These are phyloP conservation scores for Aureobasidium sp. DNA, from an alignment of 2,329 filamentous ascomycete genomes.

Conservation along the genomic window DNA sequence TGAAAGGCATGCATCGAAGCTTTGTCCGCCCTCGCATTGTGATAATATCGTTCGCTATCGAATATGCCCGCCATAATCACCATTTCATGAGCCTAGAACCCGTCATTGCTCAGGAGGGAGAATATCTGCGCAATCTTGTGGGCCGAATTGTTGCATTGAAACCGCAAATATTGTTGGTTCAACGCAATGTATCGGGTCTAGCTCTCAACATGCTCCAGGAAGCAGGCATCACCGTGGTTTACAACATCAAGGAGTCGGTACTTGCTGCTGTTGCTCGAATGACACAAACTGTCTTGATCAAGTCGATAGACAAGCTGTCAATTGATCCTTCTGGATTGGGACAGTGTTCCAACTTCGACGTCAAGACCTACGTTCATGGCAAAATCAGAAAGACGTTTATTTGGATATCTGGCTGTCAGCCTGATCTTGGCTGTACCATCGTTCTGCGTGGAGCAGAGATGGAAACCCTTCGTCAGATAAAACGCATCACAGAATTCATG, in stretches of 20 bases:
- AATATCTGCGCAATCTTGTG: conserved; percentile 86
- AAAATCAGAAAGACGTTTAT: conserved; percentile 90
- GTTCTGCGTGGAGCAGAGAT: conserved; percentile 76
- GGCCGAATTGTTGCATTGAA: conserved; percentile 80
- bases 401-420: conserved; percentile 83
- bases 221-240: conserved; percentile 84
- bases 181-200: conserved; percentile 85
- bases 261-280: conserved; percentile 91
- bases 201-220: conserved; percentile 83
- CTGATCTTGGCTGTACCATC: conserved; percentile 90
- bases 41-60: conserved; percentile 89
- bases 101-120: conserved; percentile 91
- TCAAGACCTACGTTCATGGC: conserved; percentile 87
- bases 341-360: conserved; percentile 78
- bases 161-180: conserved; percentile 81
- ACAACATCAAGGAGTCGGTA: conserved; percentile 94
- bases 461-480: conserved; percentile 66
- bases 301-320: conserved; percentile 88
- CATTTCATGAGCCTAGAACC: conserved; percentile 98
- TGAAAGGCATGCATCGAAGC: conserved; percentile 91
- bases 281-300: conserved; percentile 85
- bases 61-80: conserved; percentile 86
- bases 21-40: conserved; percentile 80
- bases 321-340: conserved; percentile 69
- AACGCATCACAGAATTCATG: conserved; percentile 96